phyloP scores from a whole-genome alignment of 441 rosid genomes.

The Gossypium trilobum region DNA sequence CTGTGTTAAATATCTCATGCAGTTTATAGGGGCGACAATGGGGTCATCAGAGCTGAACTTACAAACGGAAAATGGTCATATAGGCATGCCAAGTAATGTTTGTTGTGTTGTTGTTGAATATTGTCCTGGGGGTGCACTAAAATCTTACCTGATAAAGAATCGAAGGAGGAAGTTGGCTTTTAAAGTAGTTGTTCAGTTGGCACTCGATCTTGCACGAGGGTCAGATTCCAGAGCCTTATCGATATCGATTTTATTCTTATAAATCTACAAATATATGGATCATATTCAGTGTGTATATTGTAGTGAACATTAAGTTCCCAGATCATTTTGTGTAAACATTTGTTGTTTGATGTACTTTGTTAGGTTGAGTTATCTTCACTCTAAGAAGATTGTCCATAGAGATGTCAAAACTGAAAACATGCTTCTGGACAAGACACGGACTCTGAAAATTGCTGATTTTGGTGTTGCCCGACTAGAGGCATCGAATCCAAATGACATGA shows the following conservation, averaged over 20 bases:
- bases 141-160: conserved; percentile 54
- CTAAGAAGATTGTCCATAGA: conserved; percentile 60
- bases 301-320: background rate
- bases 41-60: conserved; percentile 54
- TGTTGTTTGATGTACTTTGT: background rate
- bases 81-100: conserved; percentile 53
- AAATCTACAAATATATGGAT: background rate
- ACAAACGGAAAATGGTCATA: conserved; percentile 49
- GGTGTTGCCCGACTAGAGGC: conserved; percentile 74
- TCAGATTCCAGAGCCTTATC: conserved; percentile 21
- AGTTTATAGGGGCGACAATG: conserved; percentile 68
- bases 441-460: conserved; percentile 60
- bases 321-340: background rate
- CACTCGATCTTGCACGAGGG: conserved; percentile 75
- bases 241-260: background rate
- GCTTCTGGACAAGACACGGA: conserved; percentile 62
- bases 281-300: background rate
- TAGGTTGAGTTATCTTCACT: conserved; percentile 63
- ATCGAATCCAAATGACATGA: conserved; percentile 70
- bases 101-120: conserved; percentile 69
- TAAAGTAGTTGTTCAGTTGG: conserved; percentile 59
- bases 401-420: conserved; percentile 76
- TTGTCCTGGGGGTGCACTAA: conserved; percentile 64
- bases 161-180: conserved; percentile 61
- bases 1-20: conserved; percentile 15